Evolutionary conservation across 805 yeast species (phyloP), one percentile per base, ranked within the genome.

Genomic region (Schizosaccharomyces cryophilus): DNA sequence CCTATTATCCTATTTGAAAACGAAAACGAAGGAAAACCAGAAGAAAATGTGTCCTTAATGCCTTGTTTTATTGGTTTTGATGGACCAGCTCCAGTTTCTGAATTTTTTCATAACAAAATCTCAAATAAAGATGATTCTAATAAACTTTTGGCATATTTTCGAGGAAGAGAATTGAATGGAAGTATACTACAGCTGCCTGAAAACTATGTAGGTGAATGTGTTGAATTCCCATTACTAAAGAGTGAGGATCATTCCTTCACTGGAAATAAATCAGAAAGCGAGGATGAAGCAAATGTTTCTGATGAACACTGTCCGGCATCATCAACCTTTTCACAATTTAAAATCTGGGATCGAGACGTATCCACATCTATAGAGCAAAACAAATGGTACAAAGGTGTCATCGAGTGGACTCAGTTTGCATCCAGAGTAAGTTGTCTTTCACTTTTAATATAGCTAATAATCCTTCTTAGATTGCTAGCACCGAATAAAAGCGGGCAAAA

Each of bases 51-150:
- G 5, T 29, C 30, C 31, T 15, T 51, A 17, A 21, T 51, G 21
- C 56, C 56, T 5, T 51, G 56, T 17, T 29, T 19, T 29, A 51
- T 51, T 24, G 30, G 9, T 51, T 51, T 24, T 29, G 56, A 66
- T 80, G 79, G 60, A 81, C 73, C 31, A 83, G 71, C 61, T 78
- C 76, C 64, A 80, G 80, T 62, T 24, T 24, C n/a, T 13, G 56
- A 51, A 35, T 51, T 19, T 29, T 51, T 51, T 51, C 30, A 21
- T 64, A 29, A 67, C 63, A 6, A 45, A 29, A 29, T 51, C 17
- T 17, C 21, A 26, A 21, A 24, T 11, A 17, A 21, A 3, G 35
- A 51, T 4, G 35, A 6, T 6, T 24, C 35, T 7, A 21, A 1
- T 7, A 5, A 21, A 26, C 6, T 17, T 11, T 17, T 29, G 35